phyloP scores from a whole-genome alignment of 169 alveolate species.

The Plasmodium gallinaceum region DNA sequence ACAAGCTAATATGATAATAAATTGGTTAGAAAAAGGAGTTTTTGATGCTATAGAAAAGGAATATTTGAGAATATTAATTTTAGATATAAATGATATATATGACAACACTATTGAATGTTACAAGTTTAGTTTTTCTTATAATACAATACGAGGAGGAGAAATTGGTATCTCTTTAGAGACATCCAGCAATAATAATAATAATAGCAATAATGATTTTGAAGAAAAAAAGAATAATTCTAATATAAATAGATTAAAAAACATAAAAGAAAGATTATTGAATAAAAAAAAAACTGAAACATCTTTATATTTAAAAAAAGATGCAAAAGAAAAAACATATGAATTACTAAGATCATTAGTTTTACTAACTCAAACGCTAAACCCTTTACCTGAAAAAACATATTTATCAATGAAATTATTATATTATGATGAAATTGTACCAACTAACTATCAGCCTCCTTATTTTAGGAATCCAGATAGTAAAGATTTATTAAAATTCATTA shows the following conservation, averaged over 20 bases:
- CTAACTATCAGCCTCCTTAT: conserved; percentile 88
- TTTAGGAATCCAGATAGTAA: conserved; percentile 83
- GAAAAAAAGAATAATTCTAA: conserved; percentile 4
- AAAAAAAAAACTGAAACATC: conserved; percentile 72
- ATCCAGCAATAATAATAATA: neutral
- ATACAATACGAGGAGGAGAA: conserved; percentile 57
- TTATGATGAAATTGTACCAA: conserved; percentile 87
- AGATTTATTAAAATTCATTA: conserved; percentile 78
- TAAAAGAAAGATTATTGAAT: conserved; percentile 73
- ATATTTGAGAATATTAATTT: conserved; percentile 83
- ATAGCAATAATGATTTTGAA: neutral
- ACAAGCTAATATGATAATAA: conserved; percentile 81
- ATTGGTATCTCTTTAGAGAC: conserved; percentile 62
- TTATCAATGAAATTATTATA: conserved; percentile 87
- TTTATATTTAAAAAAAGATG: conserved; percentile 79
- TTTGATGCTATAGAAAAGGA: conserved; percentile 88
- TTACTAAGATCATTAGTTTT: conserved; percentile 83
- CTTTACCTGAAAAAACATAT: conserved; percentile 86
- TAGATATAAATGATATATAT: conserved; percentile 83
- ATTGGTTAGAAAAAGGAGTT: conserved; percentile 90
- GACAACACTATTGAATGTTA: conserved; percentile 86
- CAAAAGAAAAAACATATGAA: conserved; percentile 81
- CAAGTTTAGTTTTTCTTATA: conserved; percentile 80
- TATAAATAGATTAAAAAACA: conserved; percentile 25
- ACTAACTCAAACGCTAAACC: conserved; percentile 89